phyloP scores from a whole-genome alignment of 768 basidiomycete genomes.

The Cystofilobasidium ferigula region DNA sequence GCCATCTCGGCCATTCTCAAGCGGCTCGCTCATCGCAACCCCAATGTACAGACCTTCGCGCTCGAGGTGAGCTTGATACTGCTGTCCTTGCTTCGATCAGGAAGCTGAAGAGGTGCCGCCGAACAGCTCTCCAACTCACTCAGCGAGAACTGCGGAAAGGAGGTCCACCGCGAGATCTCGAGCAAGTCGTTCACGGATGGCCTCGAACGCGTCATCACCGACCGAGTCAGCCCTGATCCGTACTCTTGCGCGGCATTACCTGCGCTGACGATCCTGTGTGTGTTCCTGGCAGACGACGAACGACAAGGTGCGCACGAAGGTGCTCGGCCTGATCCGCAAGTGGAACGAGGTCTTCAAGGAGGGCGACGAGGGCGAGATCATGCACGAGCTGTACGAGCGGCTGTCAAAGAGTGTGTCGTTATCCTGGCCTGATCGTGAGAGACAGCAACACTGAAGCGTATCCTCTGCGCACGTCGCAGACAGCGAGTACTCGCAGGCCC shows the following conservation, averaged over 20 bases:
- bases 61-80: slow-evolving; percentile 45
- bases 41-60: slow-evolving; percentile 92
- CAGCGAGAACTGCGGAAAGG: slow-evolving; percentile 76
- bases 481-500: slow-evolving; percentile 14
- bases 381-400: slow-evolving; percentile 76
- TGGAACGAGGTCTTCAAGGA: slow-evolving; percentile 72
- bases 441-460: not conserved
- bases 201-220: slow-evolving; percentile 72
- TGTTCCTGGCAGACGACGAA: slow-evolving; percentile 64
- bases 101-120: no score
- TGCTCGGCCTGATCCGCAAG: slow-evolving; percentile 57
- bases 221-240: slow-evolving; percentile 53
- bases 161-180: slow-evolving; percentile 73
- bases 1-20: slow-evolving; percentile 76
- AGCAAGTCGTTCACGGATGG: slow-evolving; percentile 82
- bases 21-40: slow-evolving; percentile 82
- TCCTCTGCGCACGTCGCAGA: not conserved
- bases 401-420: slow-evolving; percentile 66
- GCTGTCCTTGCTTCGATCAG: not conserved
- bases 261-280: not conserved
- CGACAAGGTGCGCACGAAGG: slow-evolving; percentile 72
- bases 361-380: slow-evolving; percentile 68
- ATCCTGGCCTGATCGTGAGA: no score
- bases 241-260: no score
- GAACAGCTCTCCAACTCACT: slow-evolving; percentile 66